Evolutionary conservation across 2,329 filamentous ascomycete species (phyloP).

Genomic region (Venturia carpophila): DNA sequence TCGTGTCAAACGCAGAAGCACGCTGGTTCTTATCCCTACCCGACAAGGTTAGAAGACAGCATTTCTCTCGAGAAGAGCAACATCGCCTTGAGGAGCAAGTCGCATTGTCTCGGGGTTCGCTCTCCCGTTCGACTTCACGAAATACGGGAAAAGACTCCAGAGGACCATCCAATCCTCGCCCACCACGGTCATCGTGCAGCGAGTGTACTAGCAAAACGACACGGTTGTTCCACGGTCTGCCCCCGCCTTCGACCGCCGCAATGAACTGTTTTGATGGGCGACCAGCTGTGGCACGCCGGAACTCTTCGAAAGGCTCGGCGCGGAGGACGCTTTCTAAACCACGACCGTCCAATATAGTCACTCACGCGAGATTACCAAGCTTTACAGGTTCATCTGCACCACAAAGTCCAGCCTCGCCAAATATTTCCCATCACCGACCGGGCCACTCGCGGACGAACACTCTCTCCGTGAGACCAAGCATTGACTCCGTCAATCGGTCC

Average conservation of each 20-base stretch:
- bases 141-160: neutral
- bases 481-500: conserved; percentile 11
- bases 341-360: neutral
- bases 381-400: conserved; percentile 13
- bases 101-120: neutral
- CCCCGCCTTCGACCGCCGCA: neutral
- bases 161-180: neutral
- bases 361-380: neutral
- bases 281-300: neutral
- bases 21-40: conserved; percentile 64
- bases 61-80: conserved; percentile 67
- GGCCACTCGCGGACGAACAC: conserved; percentile 3
- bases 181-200: conserved; percentile 4
- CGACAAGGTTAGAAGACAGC: conserved; percentile 61
- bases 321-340: neutral
- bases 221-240: neutral
- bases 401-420: conserved; percentile 1
- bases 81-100: neutral
- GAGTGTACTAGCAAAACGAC: neutral
- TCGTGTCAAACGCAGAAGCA: conserved; percentile 48
- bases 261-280: conserved; percentile 18
- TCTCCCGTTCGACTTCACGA: conserved; percentile 3
- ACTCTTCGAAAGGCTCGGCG: neutral
- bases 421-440: conserved; percentile 17
- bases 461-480: conserved; percentile 16